phyloP scores from a whole-genome alignment of 164 flowering plant genomes.

The Chimonanthus praecox region DNA sequence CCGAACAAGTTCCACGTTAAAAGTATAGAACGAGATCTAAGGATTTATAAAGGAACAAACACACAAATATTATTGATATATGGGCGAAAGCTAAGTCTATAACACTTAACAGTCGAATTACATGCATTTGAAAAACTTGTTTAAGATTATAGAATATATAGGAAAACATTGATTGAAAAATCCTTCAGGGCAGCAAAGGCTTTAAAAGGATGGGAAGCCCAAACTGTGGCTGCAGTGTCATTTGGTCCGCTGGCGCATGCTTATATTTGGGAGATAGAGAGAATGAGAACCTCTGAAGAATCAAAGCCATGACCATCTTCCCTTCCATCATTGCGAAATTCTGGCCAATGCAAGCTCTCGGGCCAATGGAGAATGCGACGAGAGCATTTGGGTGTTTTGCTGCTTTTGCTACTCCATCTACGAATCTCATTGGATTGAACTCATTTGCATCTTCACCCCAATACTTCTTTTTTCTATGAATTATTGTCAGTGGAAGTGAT shows the following conservation, averaged over 20 bases:
- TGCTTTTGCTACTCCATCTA: slow-evolving; percentile 27
- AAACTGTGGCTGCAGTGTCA: slow-evolving; percentile 27
- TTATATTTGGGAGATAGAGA: slow-evolving; percentile 25
- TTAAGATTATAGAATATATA: background rate
- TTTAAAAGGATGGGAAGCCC: slow-evolving; percentile 23
- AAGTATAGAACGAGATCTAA: too few relatives aligned
- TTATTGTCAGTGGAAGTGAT: slow-evolving; percentile 15
- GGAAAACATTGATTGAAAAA: background rate
- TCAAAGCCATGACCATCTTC: slow-evolving; percentile 27
- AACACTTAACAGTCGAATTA: too few relatives aligned
- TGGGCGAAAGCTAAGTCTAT: too few relatives aligned
- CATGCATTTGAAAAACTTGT: background rate
- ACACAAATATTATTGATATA: too few relatives aligned
- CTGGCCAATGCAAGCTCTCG: slow-evolving; percentile 33
- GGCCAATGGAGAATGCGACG: slow-evolving; percentile 27
- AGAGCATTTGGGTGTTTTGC: slow-evolving; percentile 37
- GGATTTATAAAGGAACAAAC: too few relatives aligned
- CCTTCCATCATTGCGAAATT: slow-evolving; percentile 33
- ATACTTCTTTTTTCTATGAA: slow-evolving; percentile 19
- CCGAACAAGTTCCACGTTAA: too few relatives aligned
- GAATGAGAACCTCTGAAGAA: slow-evolving; percentile 31
- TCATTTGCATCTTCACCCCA: slow-evolving; percentile 45
- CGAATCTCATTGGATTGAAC: slow-evolving; percentile 39
- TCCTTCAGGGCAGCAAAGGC: background rate
- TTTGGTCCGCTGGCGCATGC: slow-evolving; percentile 24